Evolutionary conservation across 2,329 filamentous ascomycete species (phyloP), one percentile per base, ranked within the genome.

Genomic region (Diaporthe sp.): DNA sequence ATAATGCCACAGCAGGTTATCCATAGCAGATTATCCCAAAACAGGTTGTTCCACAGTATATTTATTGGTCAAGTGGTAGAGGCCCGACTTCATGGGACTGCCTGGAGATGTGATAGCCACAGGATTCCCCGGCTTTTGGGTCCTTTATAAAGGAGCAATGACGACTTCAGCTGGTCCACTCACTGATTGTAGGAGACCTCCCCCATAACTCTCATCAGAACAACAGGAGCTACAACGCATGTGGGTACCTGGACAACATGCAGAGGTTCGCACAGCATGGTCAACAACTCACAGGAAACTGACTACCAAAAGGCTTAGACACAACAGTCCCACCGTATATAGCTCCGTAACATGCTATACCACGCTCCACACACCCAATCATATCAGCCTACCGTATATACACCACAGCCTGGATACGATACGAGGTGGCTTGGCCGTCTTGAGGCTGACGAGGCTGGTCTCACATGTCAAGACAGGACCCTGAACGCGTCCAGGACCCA

Each of bases 381-480:
- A 39, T 10, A 53, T 3, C 13, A 8, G 6, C 28, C 58, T 15
- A 57, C 31, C 37, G 37, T 53, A 17, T 28, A 10, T 8, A 28
- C 6, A 31, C 59, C 59, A 31, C n/a, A 9, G 15, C 34, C 12
- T 65, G 61, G 42, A 44, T 31, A 15, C 58, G n/a, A 37, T 72
- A 55, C 53, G 68, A 17, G 25, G 25, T 44, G 10, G 15, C 31
- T 49, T 10, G 15, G 28, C 49, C 4, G 70, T 25, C 42, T 17
- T 10, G 17, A 46, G 53, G 25, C n/a, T 61, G 55, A 65, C 42
- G 22, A 17, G 28, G 17, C 13, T 49, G 34, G 51, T 57, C 69
- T 72, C 68, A 75, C 61, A 73, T 68, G 69, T 61, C 44, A 73
- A 39, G 46, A 19, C 49, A 28, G 59, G 51, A 59, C 44, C 70